A percentile compares a stretch with the other conserved stretches of the same genome.
These are phyloP conservation scores for Sedum album DNA, from an alignment of 164 flowering plant genomes.

Conservation along the genomic window DNA sequence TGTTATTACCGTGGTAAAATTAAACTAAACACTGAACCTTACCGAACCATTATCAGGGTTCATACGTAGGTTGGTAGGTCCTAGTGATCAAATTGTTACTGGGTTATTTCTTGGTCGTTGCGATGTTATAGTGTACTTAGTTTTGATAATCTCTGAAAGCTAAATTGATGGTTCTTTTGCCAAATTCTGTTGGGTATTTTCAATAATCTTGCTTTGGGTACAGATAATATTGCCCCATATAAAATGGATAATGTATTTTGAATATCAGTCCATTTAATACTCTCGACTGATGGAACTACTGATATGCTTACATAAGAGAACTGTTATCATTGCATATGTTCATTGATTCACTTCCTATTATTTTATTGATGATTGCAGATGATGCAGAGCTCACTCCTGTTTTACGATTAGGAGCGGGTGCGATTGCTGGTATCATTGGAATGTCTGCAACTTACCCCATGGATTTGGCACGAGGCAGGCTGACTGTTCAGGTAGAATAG, in stretches of 20 bases:
- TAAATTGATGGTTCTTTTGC: background rate
- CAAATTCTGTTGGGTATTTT: too few relatives aligned
- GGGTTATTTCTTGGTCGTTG: too few relatives aligned
- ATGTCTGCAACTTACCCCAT: slow-evolving; percentile 99
- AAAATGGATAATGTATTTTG: background rate
- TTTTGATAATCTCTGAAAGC: too few relatives aligned
- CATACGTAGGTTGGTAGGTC: too few relatives aligned
- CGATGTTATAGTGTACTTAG: too few relatives aligned
- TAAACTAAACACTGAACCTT: too few relatives aligned
- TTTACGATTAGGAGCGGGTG: slow-evolving; percentile 95
- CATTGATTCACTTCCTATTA: background rate
- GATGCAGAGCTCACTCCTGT: slow-evolving; percentile 86
- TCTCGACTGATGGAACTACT: background rate
- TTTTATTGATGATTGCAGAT: slow-evolving; percentile 37
- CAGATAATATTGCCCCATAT: too few relatives aligned
- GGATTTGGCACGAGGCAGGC: slow-evolving; percentile 96
- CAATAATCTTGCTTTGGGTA: too few relatives aligned
- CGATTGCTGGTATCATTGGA: slow-evolving; percentile 98
- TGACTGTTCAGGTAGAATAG: slow-evolving; percentile 85
- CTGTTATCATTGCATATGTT: background rate
- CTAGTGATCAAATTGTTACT: too few relatives aligned
- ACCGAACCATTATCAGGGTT: too few relatives aligned
- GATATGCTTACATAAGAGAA: background rate
- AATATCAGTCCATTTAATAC: background rate
- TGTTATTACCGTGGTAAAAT: too few relatives aligned